Percentiles rank a stretch among this genome's conserved stretches.
Conservation (phyloP, 2,329 filamentous ascomycete genomes). For the Colletotrichum scovillei region DNA sequence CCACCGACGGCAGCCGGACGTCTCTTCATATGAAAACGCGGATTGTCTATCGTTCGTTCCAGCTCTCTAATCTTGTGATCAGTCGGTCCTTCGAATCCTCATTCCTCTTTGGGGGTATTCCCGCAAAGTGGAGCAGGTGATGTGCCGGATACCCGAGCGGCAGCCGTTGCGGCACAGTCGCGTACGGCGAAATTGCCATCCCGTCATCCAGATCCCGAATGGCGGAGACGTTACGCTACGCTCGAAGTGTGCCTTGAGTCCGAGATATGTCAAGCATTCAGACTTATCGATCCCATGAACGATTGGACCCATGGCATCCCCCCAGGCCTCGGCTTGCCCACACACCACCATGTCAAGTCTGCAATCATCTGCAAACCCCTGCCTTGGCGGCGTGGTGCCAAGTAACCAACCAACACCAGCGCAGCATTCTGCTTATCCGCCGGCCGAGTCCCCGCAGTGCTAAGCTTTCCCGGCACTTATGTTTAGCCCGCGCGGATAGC, state of each 20-base stretch:
- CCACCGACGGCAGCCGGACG: not conserved
- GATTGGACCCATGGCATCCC: no score
- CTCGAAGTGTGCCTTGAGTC: not conserved
- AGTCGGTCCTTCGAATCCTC: not conserved
- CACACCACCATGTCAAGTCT: not conserved
- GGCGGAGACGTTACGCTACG: not conserved
- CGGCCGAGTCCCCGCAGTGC: not conserved
- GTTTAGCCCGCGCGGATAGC: slow-evolving; percentile 1
- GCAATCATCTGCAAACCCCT: slow-evolving; percentile 7
- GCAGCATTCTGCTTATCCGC: not conserved
- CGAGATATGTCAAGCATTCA: not conserved
- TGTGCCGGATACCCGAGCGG: slow-evolving; percentile 3
- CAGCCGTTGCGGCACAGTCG: not conserved
- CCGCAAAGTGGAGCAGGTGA: not conserved
- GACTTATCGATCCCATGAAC: not conserved
- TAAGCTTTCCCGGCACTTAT: slow-evolving; percentile 11
- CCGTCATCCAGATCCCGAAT: not conserved
- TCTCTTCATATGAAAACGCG: not conserved
- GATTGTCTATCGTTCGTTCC: not conserved
- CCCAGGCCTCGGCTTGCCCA: not conserved
- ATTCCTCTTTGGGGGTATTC: not conserved
- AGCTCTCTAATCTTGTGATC: not conserved
- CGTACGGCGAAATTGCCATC: not conserved
- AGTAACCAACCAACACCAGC: not conserved
- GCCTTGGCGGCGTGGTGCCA: slow-evolving; percentile 6